phyloP scores from a whole-genome alignment of 148 eudicot genomes.

The Chenopodium berlandieri region DNA sequence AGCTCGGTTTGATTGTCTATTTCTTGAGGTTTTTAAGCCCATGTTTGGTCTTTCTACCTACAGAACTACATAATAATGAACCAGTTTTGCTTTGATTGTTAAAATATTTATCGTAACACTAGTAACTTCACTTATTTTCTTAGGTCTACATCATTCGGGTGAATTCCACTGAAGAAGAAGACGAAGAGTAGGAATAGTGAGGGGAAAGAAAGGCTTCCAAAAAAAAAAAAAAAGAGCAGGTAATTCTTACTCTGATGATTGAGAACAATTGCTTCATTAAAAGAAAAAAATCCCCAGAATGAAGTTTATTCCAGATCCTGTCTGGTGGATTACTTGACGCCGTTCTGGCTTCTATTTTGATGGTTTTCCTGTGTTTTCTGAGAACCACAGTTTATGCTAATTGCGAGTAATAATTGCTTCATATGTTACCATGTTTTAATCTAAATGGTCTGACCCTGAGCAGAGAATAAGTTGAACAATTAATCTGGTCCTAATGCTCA shows the following conservation, averaged over 20 bases:
- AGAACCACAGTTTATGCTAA: not conserved
- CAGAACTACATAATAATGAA: not conserved
- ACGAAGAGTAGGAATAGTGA: slow-evolving; percentile 24
- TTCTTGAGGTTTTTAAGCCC: not conserved
- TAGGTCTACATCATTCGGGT: slow-evolving; percentile 62
- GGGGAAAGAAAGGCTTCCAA: not conserved
- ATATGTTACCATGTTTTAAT: too few relatives aligned
- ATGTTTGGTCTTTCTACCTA: not conserved
- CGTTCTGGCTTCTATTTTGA: too few relatives aligned
- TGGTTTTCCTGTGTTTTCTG: too few relatives aligned
- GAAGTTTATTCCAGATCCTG: not conserved
- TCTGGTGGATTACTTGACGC: not conserved
- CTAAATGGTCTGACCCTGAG: not conserved
- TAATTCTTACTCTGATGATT: not conserved
- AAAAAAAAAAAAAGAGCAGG: not conserved
- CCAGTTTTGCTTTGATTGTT: not conserved
- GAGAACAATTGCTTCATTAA: not conserved
- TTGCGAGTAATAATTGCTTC: not conserved
- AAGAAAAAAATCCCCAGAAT: not conserved
- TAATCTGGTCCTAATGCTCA: not conserved
- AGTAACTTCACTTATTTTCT: slow-evolving; percentile 12
- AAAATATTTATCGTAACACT: not conserved
- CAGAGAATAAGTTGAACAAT: not conserved
- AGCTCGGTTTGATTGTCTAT: not conserved
- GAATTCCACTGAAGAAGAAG: slow-evolving; percentile 37